Evolutionary conservation across 2,329 filamentous ascomycete species (phyloP).

Genomic region (Penicillium decumbens): DNA sequence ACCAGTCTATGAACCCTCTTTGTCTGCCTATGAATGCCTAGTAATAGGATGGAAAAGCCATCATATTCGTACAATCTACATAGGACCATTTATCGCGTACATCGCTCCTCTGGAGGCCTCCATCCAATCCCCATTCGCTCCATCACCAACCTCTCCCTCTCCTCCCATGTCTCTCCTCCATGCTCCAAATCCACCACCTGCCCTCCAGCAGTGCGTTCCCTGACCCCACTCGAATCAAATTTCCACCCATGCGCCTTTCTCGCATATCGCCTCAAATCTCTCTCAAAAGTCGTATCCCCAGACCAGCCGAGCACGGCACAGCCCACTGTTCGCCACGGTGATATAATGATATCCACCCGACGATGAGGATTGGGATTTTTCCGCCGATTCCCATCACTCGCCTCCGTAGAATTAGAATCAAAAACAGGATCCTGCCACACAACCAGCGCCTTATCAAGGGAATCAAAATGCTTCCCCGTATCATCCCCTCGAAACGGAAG

Average conservation of each 20-base stretch:
- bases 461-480: constrained; percentile 64
- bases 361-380: constrained; percentile 69
- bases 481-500: constrained; percentile 50
- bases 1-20: too few species aligned
- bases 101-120: constrained; percentile 62
- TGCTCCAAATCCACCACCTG: constrained; percentile 67
- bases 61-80: too few species aligned
- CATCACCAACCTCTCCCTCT: constrained; percentile 78
- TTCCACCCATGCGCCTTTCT: constrained; percentile 69
- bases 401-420: constrained; percentile 17
- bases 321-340: constrained; percentile 81
- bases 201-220: constrained; percentile 59
- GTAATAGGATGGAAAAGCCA: too few species aligned
- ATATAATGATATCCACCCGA: constrained; percentile 86
- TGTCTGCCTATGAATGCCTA: too few species aligned
- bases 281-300: constrained; percentile 82
- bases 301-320: constrained; percentile 87
- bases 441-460: constrained; percentile 83
- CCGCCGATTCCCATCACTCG: not conserved
- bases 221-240: constrained; percentile 85
- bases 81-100: constrained; percentile 42
- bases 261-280: constrained; percentile 76
- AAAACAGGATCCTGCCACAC: constrained; percentile 75
- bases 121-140: constrained; percentile 66
- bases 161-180: constrained; percentile 53